Conservation (phyloP, 768 basidiomycete genomes). For the Kwoniella heveanensis region DNA sequence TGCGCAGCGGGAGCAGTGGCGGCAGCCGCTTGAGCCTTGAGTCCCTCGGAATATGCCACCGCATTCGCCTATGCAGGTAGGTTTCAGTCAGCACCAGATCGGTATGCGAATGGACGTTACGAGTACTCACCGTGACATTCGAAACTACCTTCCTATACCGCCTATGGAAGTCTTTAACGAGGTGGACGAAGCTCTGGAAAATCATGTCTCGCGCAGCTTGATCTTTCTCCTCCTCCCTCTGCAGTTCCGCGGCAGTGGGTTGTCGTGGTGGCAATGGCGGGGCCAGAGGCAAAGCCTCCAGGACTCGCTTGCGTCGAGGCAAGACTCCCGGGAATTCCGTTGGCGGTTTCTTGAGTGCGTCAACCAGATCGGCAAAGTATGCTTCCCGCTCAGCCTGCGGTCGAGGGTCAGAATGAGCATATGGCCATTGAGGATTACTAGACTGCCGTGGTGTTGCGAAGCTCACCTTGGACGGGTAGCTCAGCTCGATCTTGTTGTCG, state of each 20-base stretch:
- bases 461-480: slow-evolving; percentile 59
- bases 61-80: slow-evolving; percentile 22
- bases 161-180: slow-evolving; percentile 83
- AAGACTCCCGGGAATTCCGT: slow-evolving; percentile 87
- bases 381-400: slow-evolving; percentile 62
- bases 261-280: slow-evolving; percentile 84
- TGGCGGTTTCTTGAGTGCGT: slow-evolving; percentile 73
- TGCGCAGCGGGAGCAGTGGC: slow-evolving; percentile 40
- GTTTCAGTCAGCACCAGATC: not conserved
- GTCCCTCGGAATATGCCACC: slow-evolving; percentile 4
- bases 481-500: slow-evolving; percentile 73
- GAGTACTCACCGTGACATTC: slow-evolving; percentile 65
- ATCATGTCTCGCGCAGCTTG: slow-evolving; percentile 74
- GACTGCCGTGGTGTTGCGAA: no score
- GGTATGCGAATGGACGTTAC: not conserved
- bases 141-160: slow-evolving; percentile 90
- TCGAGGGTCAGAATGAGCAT: not conserved
- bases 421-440: no score
- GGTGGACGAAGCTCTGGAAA: slow-evolving; percentile 85
- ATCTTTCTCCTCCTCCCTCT: slow-evolving; percentile 79
- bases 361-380: slow-evolving; percentile 77
- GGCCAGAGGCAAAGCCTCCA: slow-evolving; percentile 83
- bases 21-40: slow-evolving; percentile 32
- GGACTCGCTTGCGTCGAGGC: slow-evolving; percentile 74
- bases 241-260: slow-evolving; percentile 78